Percentiles rank a stretch among this genome's conserved stretches.
These are phyloP conservation scores for Fusarium torulosum DNA, from an alignment of 2,329 filamentous ascomycete genomes.

Conservation along the genomic window DNA sequence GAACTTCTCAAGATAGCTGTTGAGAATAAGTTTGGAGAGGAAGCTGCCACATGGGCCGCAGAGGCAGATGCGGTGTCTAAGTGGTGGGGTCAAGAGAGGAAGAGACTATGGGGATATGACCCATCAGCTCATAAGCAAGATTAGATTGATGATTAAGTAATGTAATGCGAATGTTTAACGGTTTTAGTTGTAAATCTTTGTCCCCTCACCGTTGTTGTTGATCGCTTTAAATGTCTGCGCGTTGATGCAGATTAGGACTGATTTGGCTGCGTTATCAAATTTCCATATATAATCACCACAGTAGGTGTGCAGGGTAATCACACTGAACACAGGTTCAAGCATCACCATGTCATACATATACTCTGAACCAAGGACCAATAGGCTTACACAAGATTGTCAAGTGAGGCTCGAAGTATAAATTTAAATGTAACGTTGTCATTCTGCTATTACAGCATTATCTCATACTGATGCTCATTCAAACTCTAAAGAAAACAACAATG, in stretches of 20 bases:
- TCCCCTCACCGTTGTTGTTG: neutral
- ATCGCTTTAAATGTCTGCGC: neutral
- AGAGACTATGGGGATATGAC: slow-evolving; percentile 43
- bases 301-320: neutral
- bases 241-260: neutral
- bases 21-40: slow-evolving; percentile 29
- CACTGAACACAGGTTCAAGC: neutral
- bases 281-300: neutral
- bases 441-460: neutral
- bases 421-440: neutral
- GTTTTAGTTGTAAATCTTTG: neutral
- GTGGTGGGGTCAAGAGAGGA: slow-evolving; percentile 44
- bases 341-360: neutral
- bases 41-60: slow-evolving; percentile 48
- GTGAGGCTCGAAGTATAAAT: neutral
- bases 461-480: neutral
- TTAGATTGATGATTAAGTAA: slow-evolving; percentile 11
- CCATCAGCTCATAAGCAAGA: slow-evolving; percentile 20
- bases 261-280: neutral
- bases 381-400: neutral
- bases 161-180: slow-evolving; percentile 31
- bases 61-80: slow-evolving; percentile 42
- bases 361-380: neutral
- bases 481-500: neutral
- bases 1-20: slow-evolving; percentile 40